A percentile compares a stretch with the other conserved stretches of the same genome.
phyloP scores from a whole-genome alignment of 208 protist species.

The Giardia muris region DNA sequence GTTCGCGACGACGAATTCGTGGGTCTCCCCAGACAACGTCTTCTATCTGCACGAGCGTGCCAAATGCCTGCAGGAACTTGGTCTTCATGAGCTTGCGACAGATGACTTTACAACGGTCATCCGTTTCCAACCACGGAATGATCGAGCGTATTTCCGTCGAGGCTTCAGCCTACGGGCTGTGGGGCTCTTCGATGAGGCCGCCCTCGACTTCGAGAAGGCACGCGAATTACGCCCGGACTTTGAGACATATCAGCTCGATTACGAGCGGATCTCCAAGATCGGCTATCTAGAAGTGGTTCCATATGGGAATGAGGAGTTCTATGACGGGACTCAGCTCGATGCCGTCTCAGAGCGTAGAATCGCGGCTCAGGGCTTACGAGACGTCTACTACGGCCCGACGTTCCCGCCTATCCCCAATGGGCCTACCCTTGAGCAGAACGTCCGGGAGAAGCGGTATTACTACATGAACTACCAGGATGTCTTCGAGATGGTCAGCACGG shows the following conservation, averaged over 20 bases:
- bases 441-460: not conserved
- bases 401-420: not conserved
- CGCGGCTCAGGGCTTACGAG: not conserved
- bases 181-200: not conserved
- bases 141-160: not conserved
- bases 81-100: not conserved
- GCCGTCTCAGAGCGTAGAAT: too few species aligned
- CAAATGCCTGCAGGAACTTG: not conserved
- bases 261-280: not conserved
- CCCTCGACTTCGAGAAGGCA: conserved; percentile 13
- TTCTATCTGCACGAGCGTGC: conserved; percentile 14
- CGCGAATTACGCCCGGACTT: not conserved
- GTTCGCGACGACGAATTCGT: not conserved
- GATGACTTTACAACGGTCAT: conserved; percentile 9
- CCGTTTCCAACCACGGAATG: not conserved
- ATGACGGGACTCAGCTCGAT: not conserved
- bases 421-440: not conserved
- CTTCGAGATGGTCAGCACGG: not conserved
- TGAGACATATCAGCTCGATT: not conserved
- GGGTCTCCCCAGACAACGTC: not conserved
- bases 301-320: conserved; percentile 11
- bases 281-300: conserved; percentile 13
- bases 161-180: not conserved
- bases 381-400: not conserved
- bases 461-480: not conserved